These are phyloP conservation scores for Periglandula ipomoeae DNA, from an alignment of 2,329 filamentous ascomycete species.

Conservation along the genomic window DNA sequence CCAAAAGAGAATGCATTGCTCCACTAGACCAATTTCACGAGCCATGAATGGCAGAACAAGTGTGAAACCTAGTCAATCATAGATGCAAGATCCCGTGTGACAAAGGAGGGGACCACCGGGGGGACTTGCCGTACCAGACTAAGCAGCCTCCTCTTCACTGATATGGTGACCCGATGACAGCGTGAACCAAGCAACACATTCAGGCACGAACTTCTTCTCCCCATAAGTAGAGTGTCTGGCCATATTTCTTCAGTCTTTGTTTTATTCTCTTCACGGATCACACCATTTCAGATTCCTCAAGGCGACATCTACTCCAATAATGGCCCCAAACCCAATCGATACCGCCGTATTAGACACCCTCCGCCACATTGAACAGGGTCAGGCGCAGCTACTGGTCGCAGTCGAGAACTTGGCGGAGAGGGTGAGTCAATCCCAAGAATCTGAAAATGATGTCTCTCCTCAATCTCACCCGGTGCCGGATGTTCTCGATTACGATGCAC, in stretches of 20 bases:
- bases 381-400: conserved; percentile 30
- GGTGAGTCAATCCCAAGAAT: conserved; percentile 11
- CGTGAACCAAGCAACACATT: background rate
- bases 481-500: background rate
- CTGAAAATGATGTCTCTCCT: conserved; percentile 6
- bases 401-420: conserved; percentile 30
- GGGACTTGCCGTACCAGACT: too few species aligned
- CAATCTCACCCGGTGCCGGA: background rate
- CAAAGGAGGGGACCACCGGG: conserved; percentile 1
- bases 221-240: too few species aligned
- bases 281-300: too few species aligned
- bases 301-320: background rate
- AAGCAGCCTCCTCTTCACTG: background rate
- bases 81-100: background rate
- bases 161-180: background rate
- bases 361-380: conserved; percentile 32
- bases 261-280: background rate
- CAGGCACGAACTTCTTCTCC: background rate
- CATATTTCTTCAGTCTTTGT: too few species aligned
- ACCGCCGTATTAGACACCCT: conserved; percentile 20
- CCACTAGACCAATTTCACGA: background rate
- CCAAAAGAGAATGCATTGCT: too few species aligned
- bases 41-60: background rate
- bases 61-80: background rate
- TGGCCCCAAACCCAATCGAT: conserved; percentile 6